A percentile compares a stretch with the other conserved stretches of the same genome.
Conservation (phyloP, 306 rosid species). For the Pyrus betulifolia region DNA sequence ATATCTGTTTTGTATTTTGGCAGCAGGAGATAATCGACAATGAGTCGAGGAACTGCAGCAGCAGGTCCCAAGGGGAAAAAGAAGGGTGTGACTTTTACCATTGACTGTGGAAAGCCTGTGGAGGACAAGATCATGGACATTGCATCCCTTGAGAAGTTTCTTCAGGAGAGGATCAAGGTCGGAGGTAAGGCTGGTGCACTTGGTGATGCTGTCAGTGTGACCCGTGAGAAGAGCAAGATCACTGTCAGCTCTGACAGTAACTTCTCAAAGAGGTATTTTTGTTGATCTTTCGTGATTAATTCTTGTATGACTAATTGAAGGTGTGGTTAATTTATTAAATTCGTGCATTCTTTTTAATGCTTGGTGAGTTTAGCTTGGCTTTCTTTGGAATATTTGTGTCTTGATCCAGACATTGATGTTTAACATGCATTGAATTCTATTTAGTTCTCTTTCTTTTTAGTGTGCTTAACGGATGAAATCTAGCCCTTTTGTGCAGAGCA, state of each 20-base stretch:
- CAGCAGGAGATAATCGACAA: slow-evolving; percentile 17
- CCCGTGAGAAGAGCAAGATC: slow-evolving; percentile 69
- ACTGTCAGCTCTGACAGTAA: slow-evolving; percentile 61
- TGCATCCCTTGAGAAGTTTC: slow-evolving; percentile 56
- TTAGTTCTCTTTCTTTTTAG: not conserved
- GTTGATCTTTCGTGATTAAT: not conserved
- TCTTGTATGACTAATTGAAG: not conserved
- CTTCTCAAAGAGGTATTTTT: slow-evolving; percentile 68
- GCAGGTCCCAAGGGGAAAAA: slow-evolving; percentile 42
- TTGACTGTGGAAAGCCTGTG: slow-evolving; percentile 53
- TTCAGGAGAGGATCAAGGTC: slow-evolving; percentile 52
- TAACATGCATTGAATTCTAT: not conserved
- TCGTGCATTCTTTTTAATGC: not conserved
- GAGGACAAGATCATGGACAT: slow-evolving; percentile 58
- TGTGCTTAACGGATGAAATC: not conserved
- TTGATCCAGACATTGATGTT: not conserved
- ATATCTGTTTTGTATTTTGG: not conserved
- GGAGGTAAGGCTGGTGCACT: slow-evolving; percentile 75
- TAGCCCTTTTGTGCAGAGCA: not conserved
- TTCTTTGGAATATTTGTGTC: not conserved
- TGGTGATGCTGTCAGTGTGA: slow-evolving; percentile 62
- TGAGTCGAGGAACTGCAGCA: slow-evolving; percentile 48
- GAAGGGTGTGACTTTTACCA: slow-evolving; percentile 39
- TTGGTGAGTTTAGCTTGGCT: not conserved
- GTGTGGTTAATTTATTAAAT: not conserved